These are phyloP conservation scores for Thelonectria rubi DNA, from an alignment of 2,329 filamentous ascomycete species.

Conservation along the genomic window DNA sequence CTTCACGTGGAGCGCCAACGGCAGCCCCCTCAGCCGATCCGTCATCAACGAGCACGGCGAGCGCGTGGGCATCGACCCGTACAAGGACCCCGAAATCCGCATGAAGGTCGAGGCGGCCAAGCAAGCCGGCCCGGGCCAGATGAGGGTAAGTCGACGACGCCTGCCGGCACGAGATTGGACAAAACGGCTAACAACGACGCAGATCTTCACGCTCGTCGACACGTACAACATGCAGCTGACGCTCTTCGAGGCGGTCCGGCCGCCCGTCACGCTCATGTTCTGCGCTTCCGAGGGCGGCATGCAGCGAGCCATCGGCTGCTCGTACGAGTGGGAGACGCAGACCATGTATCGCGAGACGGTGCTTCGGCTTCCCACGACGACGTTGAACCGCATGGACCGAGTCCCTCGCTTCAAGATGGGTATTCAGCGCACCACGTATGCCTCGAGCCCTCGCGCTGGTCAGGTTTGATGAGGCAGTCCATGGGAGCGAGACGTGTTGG, in stretches of 20 bases:
- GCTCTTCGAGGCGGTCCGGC: conserved; percentile 45
- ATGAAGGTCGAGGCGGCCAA: conserved; percentile 42
- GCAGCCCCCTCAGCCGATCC: conserved; percentile 41
- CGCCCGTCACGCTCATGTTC: conserved; percentile 41
- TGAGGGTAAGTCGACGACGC: conserved; percentile 34
- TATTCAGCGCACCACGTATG: conserved; percentile 35
- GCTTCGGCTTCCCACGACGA: conserved; percentile 36
- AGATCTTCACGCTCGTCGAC: conserved; percentile 50
- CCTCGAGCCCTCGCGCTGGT: conserved; percentile 28
- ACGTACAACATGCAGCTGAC: conserved; percentile 49
- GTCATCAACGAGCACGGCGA: conserved; percentile 41
- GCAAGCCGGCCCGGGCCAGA: conserved; percentile 40
- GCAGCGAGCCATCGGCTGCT: conserved; percentile 41
- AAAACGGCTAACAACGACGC: conserved; percentile 8
- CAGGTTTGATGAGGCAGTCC: conserved; percentile 26
- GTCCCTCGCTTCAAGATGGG: conserved; percentile 40
- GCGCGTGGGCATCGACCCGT: conserved; percentile 41
- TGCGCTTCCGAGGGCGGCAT: conserved; percentile 42
- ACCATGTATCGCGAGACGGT: conserved; percentile 43
- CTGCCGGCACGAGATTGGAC: no score
- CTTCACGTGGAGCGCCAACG: conserved; percentile 43
- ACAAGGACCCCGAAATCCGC: conserved; percentile 35
- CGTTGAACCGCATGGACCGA: conserved; percentile 39
- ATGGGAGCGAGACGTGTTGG: neutral
- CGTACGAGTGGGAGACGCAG: conserved; percentile 41